A percentile compares a stretch with the other conserved stretches of the same genome.
These are phyloP conservation scores for Scytalidium sp. DNA, from an alignment of 2,329 filamentous ascomycete genomes.

Conservation along the genomic window DNA sequence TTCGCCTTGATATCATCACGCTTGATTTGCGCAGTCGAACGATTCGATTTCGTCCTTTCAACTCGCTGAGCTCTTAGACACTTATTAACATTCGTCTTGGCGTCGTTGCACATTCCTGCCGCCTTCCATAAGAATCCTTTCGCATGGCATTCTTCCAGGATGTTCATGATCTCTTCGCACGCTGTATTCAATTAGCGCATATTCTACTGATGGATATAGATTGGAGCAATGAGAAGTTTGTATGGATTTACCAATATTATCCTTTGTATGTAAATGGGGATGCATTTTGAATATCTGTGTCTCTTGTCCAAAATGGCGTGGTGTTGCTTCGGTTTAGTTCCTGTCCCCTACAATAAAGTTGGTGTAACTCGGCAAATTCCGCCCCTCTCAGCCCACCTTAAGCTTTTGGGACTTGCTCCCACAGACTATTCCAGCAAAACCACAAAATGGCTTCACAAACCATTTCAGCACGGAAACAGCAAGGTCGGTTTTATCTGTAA, in stretches of 20 bases:
- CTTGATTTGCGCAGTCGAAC: slow-evolving; percentile 66
- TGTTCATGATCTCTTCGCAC: slow-evolving; percentile 90
- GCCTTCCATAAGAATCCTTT: slow-evolving; percentile 90
- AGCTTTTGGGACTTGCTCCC: not conserved
- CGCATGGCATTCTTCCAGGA: slow-evolving; percentile 93
- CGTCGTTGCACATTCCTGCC: slow-evolving; percentile 82
- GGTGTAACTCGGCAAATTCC: slow-evolving; percentile 11
- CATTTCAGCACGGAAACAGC: slow-evolving; percentile 28
- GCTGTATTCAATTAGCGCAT: slow-evolving; percentile 52
- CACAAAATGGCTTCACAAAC: slow-evolving; percentile 28
- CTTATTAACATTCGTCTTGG: slow-evolving; percentile 79
- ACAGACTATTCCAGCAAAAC: not conserved
- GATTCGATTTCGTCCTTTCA: slow-evolving; percentile 75
- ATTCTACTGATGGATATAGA: too few relatives aligned
- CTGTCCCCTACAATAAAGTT: slow-evolving; percentile 1
- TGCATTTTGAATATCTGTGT: slow-evolving; percentile 64
- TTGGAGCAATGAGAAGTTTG: too few relatives aligned
- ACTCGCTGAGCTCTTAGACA: slow-evolving; percentile 80
- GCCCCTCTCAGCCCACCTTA: slow-evolving; percentile 9
- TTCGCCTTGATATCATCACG: slow-evolving; percentile 70
- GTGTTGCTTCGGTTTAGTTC: not conserved
- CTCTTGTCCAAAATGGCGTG: not conserved
- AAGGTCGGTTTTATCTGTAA: slow-evolving; percentile 22
- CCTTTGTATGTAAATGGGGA: slow-evolving; percentile 92
- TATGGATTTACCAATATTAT: slow-evolving; percentile 77